Evolutionary conservation across 2,329 filamentous ascomycete genomes (phyloP), one percentile per base, ranked within the genome.

Genomic region (Polytolypa hystricis): DNA sequence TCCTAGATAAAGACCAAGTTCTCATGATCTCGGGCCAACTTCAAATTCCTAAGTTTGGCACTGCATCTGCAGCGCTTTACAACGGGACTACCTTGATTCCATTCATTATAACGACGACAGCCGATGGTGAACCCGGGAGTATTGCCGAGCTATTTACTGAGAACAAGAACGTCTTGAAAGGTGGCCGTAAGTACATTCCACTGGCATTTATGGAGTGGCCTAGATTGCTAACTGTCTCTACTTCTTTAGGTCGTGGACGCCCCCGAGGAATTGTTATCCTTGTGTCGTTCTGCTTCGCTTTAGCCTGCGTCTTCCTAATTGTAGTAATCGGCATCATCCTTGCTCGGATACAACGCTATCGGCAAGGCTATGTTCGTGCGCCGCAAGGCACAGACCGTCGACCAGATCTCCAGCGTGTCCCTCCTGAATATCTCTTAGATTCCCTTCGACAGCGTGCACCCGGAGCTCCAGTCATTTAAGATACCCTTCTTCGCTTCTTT

Each of bases 11-110:
- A 12, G 68, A 77, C 43, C 77, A 91, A 55, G 71, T 77, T 3
- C 73, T 98, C 23, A 72, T 98, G 61, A 66, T 96, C 33, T 84
- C 84, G n/a, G 91, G 91, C 26, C 74, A 81, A 36, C 74, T 98
- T 47, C 71, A 77, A 45, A 69, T 96, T 12, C 75, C 81, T 0
- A 65, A 66, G 33, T 86, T 86, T 53, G 87, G 89, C 40, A 79
- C 78, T 39, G 84, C 81, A 4, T 93, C 89, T 10, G 86, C 84
- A 6, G 89, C 79, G 5, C 66, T 95, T 18, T 98, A 83, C 65
- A 84, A 96, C 52, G 91, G 91, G 49, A 84, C 78, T 8, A 64
- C 67, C 2, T 77, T 89, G 54, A 69, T 69, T 35, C 89, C 91
- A 0, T 94, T 89, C 56, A 73, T 85, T 27, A 71, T 98, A 28